Evolutionary conservation across 2,329 filamentous ascomycete species (phyloP), one percentile per base, ranked within the genome.

Genomic region (Aureobasidium musti): DNA sequence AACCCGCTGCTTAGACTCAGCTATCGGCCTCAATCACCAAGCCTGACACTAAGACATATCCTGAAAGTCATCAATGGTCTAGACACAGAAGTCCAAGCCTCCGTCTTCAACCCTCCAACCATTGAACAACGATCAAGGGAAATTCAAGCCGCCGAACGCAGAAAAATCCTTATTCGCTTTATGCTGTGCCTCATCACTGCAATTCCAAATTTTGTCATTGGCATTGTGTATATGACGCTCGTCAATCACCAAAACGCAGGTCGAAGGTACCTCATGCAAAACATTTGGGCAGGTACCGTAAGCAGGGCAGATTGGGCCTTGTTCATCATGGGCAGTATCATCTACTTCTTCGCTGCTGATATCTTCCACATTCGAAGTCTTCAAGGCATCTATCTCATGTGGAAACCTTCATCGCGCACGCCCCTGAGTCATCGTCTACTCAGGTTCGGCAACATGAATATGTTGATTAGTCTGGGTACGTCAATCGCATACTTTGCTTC

Each of bases 401-500:
- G 93, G 93, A 84, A 89, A 26, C 87, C 81, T 2, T 86, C 87
- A 33, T 96, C 91, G 74, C 86, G 84, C 43, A 89, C 89, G 0
- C 90, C 91, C 0, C 75, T 96, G 4, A 72, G 91, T 19, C 85
- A 89, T 71, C 84, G 93, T 17, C 93, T 97, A 73, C 92, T 92
- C 76, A 88, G 90, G n/a, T 97, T 97, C 73, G 93, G 93, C 10
- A 97, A 92, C 80, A 97, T 97, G 93, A 96, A 96, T 74, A 89
- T 96, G 80, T 84, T 97, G 68, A 93, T 97, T 78, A 95, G 90
- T 8, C 83, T 96, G 2, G 93, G 92, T 6, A 96, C 93, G 0
- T 89, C 87, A 2, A 91, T 97, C 68, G 93, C 93, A 1, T 97
- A 96, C 75, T 81, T 96, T 69, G 89, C 91, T 0, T 96, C 92